Conservation (phyloP, 2,329 filamentous ascomycete species). For the Colletotrichum nymphaeae region DNA sequence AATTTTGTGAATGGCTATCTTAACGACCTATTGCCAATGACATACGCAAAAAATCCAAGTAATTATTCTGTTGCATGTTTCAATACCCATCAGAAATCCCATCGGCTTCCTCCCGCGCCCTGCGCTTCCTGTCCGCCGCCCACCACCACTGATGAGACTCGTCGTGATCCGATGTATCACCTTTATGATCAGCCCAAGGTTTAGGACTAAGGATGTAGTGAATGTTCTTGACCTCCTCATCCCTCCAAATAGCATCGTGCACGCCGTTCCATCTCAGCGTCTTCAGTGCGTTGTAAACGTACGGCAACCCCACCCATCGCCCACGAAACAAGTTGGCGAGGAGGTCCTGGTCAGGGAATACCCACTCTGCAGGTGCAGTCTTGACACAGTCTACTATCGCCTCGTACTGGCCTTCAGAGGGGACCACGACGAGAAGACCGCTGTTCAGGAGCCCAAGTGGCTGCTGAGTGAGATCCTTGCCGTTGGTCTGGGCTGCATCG, state of each 20-base stretch:
- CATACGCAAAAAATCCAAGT: not conserved
- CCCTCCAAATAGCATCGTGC: not conserved
- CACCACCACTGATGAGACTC: not conserved
- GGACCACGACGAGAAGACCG: not conserved
- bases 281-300: not conserved
- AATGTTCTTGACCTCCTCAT: not conserved
- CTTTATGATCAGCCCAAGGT: not conserved
- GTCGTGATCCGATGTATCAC: not conserved
- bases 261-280: not conserved
- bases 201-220: not conserved
- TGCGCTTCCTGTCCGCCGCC: not conserved
- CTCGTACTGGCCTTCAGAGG: not conserved
- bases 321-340: not conserved
- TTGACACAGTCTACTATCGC: not conserved
- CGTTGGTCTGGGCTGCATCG: not conserved
- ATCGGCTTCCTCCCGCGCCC: not conserved
- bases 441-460: not conserved
- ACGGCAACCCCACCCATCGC: not conserved
- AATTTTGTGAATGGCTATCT: not conserved
- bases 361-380: not conserved
- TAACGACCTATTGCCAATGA: not conserved
- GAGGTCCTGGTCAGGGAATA: not conserved
- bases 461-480: not conserved
- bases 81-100: not conserved
- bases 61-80: not conserved